These are phyloP conservation scores for Anaeramoeba flamelloides DNA, from an alignment of 78 protist species.

Conservation along the genomic window DNA sequence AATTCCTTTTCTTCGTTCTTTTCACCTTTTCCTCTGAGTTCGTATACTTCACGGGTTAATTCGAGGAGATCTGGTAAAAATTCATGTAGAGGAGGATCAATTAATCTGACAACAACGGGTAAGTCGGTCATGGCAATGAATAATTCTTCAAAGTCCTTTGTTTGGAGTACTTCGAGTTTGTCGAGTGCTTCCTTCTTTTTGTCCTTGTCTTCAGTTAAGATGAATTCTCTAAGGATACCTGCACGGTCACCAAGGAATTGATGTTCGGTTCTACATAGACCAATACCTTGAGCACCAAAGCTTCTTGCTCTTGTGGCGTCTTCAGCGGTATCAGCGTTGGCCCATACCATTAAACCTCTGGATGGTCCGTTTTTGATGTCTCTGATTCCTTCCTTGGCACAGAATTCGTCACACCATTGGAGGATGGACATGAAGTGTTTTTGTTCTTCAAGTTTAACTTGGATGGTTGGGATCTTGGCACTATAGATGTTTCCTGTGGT, in stretches of 20 bases:
- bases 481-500: slow-evolving; percentile 38
- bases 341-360: slow-evolving; percentile 33
- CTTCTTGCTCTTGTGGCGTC: slow-evolving; percentile 22
- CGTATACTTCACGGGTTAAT: slow-evolving; percentile 10
- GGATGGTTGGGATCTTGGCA: slow-evolving; percentile 24
- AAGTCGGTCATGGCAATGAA: slow-evolving; percentile 35
- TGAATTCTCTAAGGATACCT: slow-evolving; percentile 40
- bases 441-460: no score
- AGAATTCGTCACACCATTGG: no score
- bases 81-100: slow-evolving; percentile 76
- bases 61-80: slow-evolving; percentile 32
- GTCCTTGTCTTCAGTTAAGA: slow-evolving; percentile 29
- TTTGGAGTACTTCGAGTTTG: slow-evolving; percentile 40
- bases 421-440: no score
- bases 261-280: slow-evolving; percentile 64
- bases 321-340: slow-evolving; percentile 16
- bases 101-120: slow-evolving; percentile 52
- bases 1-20: not conserved
- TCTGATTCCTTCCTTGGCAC: no score
- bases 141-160: slow-evolving; percentile 24
- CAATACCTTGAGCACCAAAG: slow-evolving; percentile 38
- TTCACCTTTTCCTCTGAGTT: no score
- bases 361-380: no score
- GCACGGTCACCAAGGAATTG: slow-evolving; percentile 46
- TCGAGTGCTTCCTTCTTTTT: slow-evolving; percentile 30